Base-by-base conservation (phyloP, 352 stramenopile species). In the Pythium sukuiense region DNA sequence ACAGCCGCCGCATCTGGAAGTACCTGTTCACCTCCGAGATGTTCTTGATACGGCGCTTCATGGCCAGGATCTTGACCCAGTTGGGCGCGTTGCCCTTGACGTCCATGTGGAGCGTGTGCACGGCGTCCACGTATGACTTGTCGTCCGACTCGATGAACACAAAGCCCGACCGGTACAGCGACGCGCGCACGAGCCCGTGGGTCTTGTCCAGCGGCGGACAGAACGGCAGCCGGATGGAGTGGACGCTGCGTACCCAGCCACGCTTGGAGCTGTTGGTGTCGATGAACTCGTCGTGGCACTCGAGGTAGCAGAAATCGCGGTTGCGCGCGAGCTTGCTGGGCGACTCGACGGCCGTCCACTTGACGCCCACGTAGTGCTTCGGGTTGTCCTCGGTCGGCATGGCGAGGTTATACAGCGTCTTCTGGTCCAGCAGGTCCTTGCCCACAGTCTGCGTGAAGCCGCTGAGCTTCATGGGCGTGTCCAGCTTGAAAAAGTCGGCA, bases 261-360 rank as follows among this genome's bases (percentile, higher is more conserved):
- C 82, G 77, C 54, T 84, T 76, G 60, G 81, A 81, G 5, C 77
- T 80, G 60, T 79, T 85, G 0, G 79, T 87, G 53, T 95, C 82
- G 32, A 93, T 85, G 65, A 93, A 95, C 65, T 93, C 83, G 63
- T 92, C 81, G 53, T 95, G 87, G 62, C 85, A 90, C 73, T 95
- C 86, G 35, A 95, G 71, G 68, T 90, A 95, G 66, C 87, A 95
- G 27, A 95, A 93, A 55, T 95, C 87, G 30, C 87, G 83, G 59
- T 90, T 85, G 18, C 85, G 79, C 35, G 83, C 82, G 20, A 95
- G 73, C 69, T 90, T 91, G 61, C 61, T 83, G 1, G 85, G 81
- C 7, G 85, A 93, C 61, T 92, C 83, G 39, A 93, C 72, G 2
- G 85, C 85, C 1, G 80, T 89, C 87, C 87, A 95, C 68, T 93